Base-by-base conservation (phyloP, 1,284 basidiomycete species). In the Taiwanofungus camphoratus region DNA sequence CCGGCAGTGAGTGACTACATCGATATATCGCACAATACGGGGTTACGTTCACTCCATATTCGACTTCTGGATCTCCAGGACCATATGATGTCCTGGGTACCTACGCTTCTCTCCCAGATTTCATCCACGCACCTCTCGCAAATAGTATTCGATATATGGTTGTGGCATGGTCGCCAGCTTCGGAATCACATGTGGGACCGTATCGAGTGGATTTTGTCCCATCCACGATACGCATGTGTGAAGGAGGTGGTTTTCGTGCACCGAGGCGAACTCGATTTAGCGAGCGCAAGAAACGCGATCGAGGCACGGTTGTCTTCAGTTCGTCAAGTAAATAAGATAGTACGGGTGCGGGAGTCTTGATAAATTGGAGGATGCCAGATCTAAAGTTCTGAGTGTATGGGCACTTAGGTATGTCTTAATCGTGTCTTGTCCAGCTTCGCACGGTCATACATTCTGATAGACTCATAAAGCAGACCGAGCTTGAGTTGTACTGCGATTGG, bases 241-340 rank as follows among this genome's bases (percentile, higher is more conserved):
- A 24, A 21, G 5, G 34, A 41, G 19, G 39, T 46, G 15, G n/a
- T 41, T 11, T 36, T 46, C 39, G 22, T 46, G 19, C 44, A 41
- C 26, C 24, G 27, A 2, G 44, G 44, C 18, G 29, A 20, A 13
- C 31, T 45, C 18, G 15, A 20, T 6, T 16, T 34, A 12, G 23
- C 7, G 30, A 4, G n/a, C 2, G 26, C 42, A 12, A 22, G 22
- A 15, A 2, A 3, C 7, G 29, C 42, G 2, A 11, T 37, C 20
- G 16, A 32, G 19, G 11, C 29, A 23, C 15, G 36, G 23, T 20
- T 44, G 2, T 36, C 42, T 16, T 35, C 12, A n/a, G n/a, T n/a
- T 15, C 42, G 37, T 7, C 29, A 26, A 2, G 9, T 13, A 21
- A 22, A 36, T n/a, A 19, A 22, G 21, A 18, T 32, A 2, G 19